Evolutionary conservation across 331 rosid species (phyloP).

Genomic region (Dryas integrifolia): DNA sequence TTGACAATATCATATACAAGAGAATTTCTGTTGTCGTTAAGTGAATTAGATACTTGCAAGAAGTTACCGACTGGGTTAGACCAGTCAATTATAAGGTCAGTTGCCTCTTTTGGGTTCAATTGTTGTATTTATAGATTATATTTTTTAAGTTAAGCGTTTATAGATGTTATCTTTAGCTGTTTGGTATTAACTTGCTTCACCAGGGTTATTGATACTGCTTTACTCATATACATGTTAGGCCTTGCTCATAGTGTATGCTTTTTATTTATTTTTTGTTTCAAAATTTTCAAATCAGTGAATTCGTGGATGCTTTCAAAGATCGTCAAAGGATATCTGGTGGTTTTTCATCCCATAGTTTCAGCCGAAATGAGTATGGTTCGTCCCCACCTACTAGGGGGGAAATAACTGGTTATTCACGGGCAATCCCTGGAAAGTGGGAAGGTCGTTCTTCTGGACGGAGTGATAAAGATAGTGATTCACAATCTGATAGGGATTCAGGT

Average conservation of each 20-base stretch:
- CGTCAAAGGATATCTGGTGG: conserved; percentile 67
- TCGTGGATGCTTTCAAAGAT: conserved; percentile 66
- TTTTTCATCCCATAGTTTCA: conserved; percentile 53
- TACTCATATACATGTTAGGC: conserved; percentile 12
- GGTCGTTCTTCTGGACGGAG: conserved; percentile 68
- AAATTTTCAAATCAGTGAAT: conserved; percentile 52
- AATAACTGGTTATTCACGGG: conserved; percentile 52
- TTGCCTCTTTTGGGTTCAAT: conserved; percentile 4
- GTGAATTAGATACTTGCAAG: conserved; percentile 70
- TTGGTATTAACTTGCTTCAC: background rate
- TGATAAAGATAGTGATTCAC: conserved; percentile 79
- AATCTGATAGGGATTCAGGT: conserved; percentile 85
- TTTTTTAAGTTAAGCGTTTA: background rate
- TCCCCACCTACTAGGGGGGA: conserved; percentile 91
- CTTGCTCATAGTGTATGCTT: conserved; percentile 25
- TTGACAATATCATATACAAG: conserved; percentile 53
- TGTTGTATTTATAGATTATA: background rate
- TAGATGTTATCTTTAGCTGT: background rate
- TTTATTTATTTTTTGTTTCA: background rate
- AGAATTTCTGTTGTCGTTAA: conserved; percentile 72
- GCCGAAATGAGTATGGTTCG: conserved; percentile 66
- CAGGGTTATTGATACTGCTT: conserved; percentile 7
- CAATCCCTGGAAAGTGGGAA: conserved; percentile 82
- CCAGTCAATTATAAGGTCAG: conserved; percentile 69
- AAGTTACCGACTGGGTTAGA: conserved; percentile 74